Evolutionary conservation across 768 basidiomycete species (phyloP).

Genomic region (Tubosaeta sp.): DNA sequence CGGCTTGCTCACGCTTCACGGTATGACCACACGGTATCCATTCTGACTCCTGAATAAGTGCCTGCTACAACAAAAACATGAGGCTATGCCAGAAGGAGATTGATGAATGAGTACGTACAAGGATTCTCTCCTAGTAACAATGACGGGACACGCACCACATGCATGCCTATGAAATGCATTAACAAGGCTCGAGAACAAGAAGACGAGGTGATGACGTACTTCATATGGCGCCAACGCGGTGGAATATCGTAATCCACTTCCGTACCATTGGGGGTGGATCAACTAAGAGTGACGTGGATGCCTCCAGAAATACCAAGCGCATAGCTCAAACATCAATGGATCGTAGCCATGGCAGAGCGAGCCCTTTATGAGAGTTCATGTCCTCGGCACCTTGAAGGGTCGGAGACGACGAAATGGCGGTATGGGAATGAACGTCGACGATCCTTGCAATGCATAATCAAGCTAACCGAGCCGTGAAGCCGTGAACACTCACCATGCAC

Average conservation of each 20-base stretch:
- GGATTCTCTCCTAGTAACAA: constrained; percentile 54
- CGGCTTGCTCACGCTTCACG: constrained; percentile 43
- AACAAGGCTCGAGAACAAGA: background rate
- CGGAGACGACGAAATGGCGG: constrained; percentile 46
- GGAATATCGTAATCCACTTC: constrained; percentile 30
- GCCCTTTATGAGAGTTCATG: constrained; percentile 45
- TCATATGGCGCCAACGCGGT: constrained; percentile 71
- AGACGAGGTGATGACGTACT: constrained; percentile 35
- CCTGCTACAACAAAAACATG: constrained; percentile 7
- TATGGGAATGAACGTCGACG: constrained; percentile 57
- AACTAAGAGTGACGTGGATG: constrained; percentile 63
- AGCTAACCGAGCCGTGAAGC: background rate
- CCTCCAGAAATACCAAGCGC: constrained; percentile 61
- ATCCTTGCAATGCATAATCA: constrained; percentile 27
- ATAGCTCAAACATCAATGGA: constrained; percentile 63
- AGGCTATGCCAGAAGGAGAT: background rate
- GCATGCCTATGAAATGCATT: constrained; percentile 47
- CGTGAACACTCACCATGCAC: constrained; percentile 52
- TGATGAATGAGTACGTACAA: constrained; percentile 16
- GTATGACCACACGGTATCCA: constrained; percentile 66
- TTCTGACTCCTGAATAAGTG: constrained; percentile 44
- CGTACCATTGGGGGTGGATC: constrained; percentile 60
- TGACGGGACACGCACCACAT: constrained; percentile 39
- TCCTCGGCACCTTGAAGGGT: constrained; percentile 44
- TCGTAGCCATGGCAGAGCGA: constrained; percentile 57